Evolutionary conservation across 1,139 yeast species (phyloP), one percentile per base, ranked within the genome.

Genomic region (Sugiyamaella xylanicola): DNA sequence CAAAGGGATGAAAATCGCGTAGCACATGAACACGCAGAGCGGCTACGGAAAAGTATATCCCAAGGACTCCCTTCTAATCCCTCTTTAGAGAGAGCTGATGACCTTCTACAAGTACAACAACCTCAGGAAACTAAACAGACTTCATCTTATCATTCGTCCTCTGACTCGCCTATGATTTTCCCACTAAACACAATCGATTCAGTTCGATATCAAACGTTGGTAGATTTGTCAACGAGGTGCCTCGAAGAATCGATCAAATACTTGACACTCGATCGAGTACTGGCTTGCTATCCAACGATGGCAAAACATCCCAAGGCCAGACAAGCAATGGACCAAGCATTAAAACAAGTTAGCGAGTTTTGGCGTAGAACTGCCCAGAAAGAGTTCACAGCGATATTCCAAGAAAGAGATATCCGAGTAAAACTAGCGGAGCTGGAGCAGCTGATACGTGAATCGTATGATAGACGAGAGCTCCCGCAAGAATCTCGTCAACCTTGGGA

Each of bases 361-460:
- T 87, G 93, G 88, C 76, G 75, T 43, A 71, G 74, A 11, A 79
- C 81, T 27, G 80, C 90, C 1, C 68, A 77, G 54, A 74, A 77
- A 39, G 95, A 89, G 68, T 87, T 88, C 61, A 81, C 81, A 5
- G 78, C 82, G 44, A 86, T 89, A 2, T 84, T 83, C 65, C 68
- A 74, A 11, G 96, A 89, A 60, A 74, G 91, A 39, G 77, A 82
- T 25, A 75, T 87, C 1, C 76, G 82, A 57, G 60, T 56, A 37
- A 86, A 84, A 62, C 72, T 90, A 55, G 75, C 84, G 60, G 84
- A 82, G 56, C 72, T 90, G 53, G 97, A 90, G 66, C 83, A 79
- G 44, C 71, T 89, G 22, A 79, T 89, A 20, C 72, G 74, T 13
- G 76, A 75, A 15, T 93, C 95, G 5, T 69, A 71, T 52, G 61